Base-by-base conservation (phyloP, 345 rosid species). In the Rhodamnia argentea region DNA sequence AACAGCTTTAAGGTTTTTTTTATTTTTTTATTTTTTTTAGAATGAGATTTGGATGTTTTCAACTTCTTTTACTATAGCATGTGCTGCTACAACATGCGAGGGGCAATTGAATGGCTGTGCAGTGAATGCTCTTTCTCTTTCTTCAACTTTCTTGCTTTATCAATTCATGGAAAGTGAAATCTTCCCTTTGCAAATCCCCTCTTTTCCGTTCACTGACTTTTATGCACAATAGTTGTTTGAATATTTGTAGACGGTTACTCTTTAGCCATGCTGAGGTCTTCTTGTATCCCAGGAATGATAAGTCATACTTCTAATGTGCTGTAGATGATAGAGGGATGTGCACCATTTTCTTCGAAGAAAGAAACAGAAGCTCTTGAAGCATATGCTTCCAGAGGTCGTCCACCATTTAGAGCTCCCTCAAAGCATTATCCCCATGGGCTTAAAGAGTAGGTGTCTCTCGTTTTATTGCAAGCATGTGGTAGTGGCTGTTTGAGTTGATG, bases 281-380 rank as follows among this genome's bases (percentile, higher is more conserved):
- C 26, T 70, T 37, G 47, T 4, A 70, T 37, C 81, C 81, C 4
- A 37, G 2, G 81, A 44, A 70, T 70, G 47, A 70, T 37, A 37
- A 70, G 47, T 37, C 47, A 64, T 70, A 70, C 81, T 70, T 18
- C 7, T 70, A 70, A 70, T 37, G 7, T 83, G 74, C 57, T 59
- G 81, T 87, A 96, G 99, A 93, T 97, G 98, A 94, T 97, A 20
- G 99, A 97, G 91, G 98, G 99, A 76, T 82, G 86, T 86, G 92
- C 91, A 29, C 99, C 99, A 0, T 94, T 97, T 92, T 87, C 88
- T 85, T 88, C 92, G 44, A 94, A 92, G 92, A 89, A 92, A 85
- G 98, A 92, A 15, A 89, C 60, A 51, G 98, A 96, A 89, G 99
- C 92, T 85, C 90, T 92, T 22, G 86, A 89, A 59, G 91, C 91